Percentiles rank a stretch among this genome's conserved stretches.
phyloP scores from a whole-genome alignment of 768 basidiomycete genomes.

The Leccinum obscurum region DNA sequence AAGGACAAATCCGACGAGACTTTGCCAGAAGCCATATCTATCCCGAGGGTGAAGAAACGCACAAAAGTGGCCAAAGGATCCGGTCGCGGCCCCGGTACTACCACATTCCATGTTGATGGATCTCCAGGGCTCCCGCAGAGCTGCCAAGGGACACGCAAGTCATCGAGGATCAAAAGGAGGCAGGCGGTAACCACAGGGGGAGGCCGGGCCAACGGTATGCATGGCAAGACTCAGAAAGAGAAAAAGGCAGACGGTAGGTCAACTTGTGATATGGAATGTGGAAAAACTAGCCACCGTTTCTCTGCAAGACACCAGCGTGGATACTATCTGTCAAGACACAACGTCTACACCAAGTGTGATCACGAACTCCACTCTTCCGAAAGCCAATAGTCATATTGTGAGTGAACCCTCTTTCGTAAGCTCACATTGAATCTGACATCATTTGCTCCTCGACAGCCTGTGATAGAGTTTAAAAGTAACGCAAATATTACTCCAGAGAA shows the following conservation, averaged over 20 bases:
- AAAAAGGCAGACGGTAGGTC: slow-evolving; percentile 6
- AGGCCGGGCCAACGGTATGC: slow-evolving; percentile 29
- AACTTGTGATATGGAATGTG: not conserved
- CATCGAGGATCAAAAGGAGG: slow-evolving; percentile 19
- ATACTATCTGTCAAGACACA: not conserved
- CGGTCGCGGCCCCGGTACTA: slow-evolving; percentile 24
- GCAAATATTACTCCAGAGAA: not conserved
- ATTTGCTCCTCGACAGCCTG: slow-evolving; percentile 4
- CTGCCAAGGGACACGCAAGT: slow-evolving; percentile 15
- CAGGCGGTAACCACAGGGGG: slow-evolving; percentile 1
- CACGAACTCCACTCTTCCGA: not conserved
- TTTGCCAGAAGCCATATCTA: slow-evolving; percentile 2
- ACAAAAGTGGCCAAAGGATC: slow-evolving; percentile 36
- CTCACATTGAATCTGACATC: not conserved
- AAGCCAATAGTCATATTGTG: slow-evolving; percentile 7
- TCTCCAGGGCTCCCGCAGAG: slow-evolving; percentile 23
- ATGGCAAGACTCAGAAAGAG: slow-evolving; percentile 17
- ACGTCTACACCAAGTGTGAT: not conserved
- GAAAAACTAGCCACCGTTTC: not conserved
- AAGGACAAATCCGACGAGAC: slow-evolving; percentile 2
- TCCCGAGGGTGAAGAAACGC: slow-evolving; percentile 30
- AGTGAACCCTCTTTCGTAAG: slow-evolving; percentile 1
- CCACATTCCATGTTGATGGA: slow-evolving; percentile 34
- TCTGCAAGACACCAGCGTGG: not conserved
- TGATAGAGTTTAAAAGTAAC: not conserved